Conservation (phyloP, 108 stramenopile species). For the Fistulifera solaris region DNA sequence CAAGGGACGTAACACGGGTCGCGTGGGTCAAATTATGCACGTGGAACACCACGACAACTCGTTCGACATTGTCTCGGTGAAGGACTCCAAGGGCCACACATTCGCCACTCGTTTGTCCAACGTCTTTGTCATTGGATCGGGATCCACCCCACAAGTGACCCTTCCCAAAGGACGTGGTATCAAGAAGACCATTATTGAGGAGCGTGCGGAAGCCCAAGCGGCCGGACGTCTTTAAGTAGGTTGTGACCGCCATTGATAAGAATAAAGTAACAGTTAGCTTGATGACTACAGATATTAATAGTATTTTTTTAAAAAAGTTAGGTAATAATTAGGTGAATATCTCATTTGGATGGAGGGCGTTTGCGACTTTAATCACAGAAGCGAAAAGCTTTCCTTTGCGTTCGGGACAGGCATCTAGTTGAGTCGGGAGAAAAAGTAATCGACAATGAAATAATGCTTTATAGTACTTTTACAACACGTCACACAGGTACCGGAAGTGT, state of each 20-base stretch:
- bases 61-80: slow-evolving; percentile 96
- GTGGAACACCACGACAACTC: slow-evolving; percentile 97
- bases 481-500: too few relatives aligned
- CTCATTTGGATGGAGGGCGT: too few relatives aligned
- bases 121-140: slow-evolving; percentile 93
- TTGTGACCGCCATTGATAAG: not conserved
- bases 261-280: not conserved
- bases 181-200: slow-evolving; percentile 98
- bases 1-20: slow-evolving; percentile 94
- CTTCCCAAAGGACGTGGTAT: slow-evolving; percentile 99
- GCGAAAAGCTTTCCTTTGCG: too few relatives aligned
- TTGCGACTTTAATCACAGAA: too few relatives aligned
- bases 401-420: too few relatives aligned
- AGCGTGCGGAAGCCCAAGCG: slow-evolving; percentile 83
- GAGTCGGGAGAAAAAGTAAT: too few relatives aligned
- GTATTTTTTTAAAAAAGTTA: not conserved
- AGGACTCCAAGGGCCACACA: slow-evolving; percentile 92
- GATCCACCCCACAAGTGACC: slow-evolving; percentile 78
- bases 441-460: too few relatives aligned
- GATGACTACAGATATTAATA: not conserved
- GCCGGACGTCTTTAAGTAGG: slow-evolving; percentile 56
- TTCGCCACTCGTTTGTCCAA: slow-evolving; percentile 96
- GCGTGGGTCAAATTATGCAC: slow-evolving; percentile 93
- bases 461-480: too few relatives aligned
- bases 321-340: not conserved